Evolutionary conservation across 345 rosid genomes (phyloP).

Genomic region (Lumnitzera littorea): DNA sequence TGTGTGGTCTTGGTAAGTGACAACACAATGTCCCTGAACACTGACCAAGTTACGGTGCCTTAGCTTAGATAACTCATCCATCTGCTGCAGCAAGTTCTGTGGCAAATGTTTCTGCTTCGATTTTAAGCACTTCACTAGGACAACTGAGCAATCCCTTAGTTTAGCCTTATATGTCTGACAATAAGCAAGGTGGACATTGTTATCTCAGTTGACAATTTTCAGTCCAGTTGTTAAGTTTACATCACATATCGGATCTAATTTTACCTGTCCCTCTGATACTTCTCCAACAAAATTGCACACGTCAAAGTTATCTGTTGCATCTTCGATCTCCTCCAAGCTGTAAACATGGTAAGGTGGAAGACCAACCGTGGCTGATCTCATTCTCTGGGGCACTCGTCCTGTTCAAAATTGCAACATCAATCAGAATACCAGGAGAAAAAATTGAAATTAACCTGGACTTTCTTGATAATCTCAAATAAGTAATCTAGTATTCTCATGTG

Average conservation of each 20-base stretch:
- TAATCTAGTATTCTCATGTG: background rate
- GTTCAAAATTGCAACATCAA: conserved; percentile 9
- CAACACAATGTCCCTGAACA: conserved; percentile 79
- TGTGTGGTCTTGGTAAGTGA: conserved; percentile 63
- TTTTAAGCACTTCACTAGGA: conserved; percentile 60
- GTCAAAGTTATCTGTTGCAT: conserved; percentile 76
- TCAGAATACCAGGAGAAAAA: background rate
- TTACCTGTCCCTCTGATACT: conserved; percentile 53
- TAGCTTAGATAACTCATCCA: conserved; percentile 75
- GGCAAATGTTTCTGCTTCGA: conserved; percentile 59
- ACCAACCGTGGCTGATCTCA: conserved; percentile 80
- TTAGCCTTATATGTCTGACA: conserved; percentile 65
- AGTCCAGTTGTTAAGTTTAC: background rate
- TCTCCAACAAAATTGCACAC: conserved; percentile 48
- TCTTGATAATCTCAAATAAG: background rate
- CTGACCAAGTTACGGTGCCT: conserved; percentile 82
- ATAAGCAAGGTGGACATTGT: background rate
- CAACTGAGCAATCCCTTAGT: conserved; percentile 57
- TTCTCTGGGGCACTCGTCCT: conserved; percentile 82
- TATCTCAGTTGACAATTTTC: background rate
- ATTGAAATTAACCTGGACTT: background rate
- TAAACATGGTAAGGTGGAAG: conserved; percentile 64
- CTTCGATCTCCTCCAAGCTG: conserved; percentile 77
- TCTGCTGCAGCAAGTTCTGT: conserved; percentile 55
- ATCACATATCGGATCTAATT: background rate